Conservation (phyloP, 139 green algal species). For the Chlorella sp. region DNA sequence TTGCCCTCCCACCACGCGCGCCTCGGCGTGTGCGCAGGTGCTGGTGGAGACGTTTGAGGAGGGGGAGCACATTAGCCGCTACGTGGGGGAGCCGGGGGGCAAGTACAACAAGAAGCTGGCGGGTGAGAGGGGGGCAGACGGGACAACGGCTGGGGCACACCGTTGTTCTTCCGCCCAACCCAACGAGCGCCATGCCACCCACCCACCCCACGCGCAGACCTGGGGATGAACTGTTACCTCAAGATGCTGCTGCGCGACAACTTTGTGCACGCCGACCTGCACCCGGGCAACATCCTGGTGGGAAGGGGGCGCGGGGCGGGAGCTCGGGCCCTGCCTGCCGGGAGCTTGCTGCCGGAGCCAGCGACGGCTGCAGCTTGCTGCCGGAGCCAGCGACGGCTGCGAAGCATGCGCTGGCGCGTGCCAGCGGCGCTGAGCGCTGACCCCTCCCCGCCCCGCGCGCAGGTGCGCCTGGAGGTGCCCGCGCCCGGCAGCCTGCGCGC, state of each 20-base stretch:
- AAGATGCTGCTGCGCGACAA: conserved; percentile 92
- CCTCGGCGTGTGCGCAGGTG: too few species aligned
- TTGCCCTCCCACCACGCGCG: too few species aligned
- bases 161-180: too few species aligned
- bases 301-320: not conserved
- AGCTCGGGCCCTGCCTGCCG: not conserved
- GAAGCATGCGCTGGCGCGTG: too few species aligned
- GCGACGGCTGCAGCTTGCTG: too few species aligned
- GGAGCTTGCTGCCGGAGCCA: too few species aligned
- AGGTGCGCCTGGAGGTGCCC: conserved; percentile 22
- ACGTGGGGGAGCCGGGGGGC: conserved; percentile 50
- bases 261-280: conserved; percentile 94
- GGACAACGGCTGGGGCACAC: too few species aligned
- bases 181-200: too few species aligned
- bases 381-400: too few species aligned
- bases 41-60: conserved; percentile 95
- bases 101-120: conserved; percentile 76
- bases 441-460: too few species aligned
- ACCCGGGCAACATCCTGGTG: conserved; percentile 95
- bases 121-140: too few species aligned
- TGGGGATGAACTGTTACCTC: conserved; percentile 87
- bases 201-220: conserved; percentile 21
- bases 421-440: too few species aligned
- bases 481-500: not conserved
- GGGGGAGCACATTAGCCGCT: conserved; percentile 66